A percentile compares a stretch with the other conserved stretches of the same genome.
Evolutionary conservation across 371 early-diverging fungal species (phyloP).

Genomic region (Mortierella sp.): DNA sequence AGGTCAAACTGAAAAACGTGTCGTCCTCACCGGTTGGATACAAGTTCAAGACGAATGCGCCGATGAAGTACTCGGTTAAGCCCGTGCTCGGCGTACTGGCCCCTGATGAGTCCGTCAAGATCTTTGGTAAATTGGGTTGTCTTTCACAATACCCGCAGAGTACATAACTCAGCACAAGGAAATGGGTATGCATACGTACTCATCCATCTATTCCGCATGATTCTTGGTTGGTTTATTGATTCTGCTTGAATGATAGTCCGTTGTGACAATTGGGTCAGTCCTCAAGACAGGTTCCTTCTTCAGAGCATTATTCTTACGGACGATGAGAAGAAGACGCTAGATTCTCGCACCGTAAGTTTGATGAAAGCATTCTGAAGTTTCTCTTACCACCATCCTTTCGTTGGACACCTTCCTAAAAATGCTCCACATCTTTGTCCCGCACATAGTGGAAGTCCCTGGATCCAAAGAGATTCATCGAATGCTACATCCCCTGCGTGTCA

Average conservation of each 20-base stretch:
- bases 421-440: not conserved
- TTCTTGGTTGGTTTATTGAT: not conserved
- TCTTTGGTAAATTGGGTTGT: constrained; percentile 69
- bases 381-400: not conserved
- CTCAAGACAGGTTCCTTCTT: constrained; percentile 48
- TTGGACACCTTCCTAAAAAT: not conserved
- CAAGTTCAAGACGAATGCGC: constrained; percentile 78
- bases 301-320: constrained; percentile 30
- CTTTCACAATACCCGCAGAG: no score
- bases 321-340: constrained; percentile 12
- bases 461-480: constrained; percentile 60
- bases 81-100: constrained; percentile 66
- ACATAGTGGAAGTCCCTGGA: constrained; percentile 64
- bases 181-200: not conserved
- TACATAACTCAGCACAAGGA: no score
- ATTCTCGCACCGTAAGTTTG: constrained; percentile 24
- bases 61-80: constrained; percentile 70
- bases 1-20: constrained; percentile 59
- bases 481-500: constrained; percentile 59
- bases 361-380: not conserved
- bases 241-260: constrained; percentile 24
- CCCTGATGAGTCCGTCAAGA: constrained; percentile 61
- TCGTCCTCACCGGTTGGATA: constrained; percentile 62
- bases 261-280: constrained; percentile 45
- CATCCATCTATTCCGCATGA: constrained; percentile 23